Evolutionary conservation across 805 yeast genomes (phyloP).

Genomic region (Zygoascus biomembranicola): DNA sequence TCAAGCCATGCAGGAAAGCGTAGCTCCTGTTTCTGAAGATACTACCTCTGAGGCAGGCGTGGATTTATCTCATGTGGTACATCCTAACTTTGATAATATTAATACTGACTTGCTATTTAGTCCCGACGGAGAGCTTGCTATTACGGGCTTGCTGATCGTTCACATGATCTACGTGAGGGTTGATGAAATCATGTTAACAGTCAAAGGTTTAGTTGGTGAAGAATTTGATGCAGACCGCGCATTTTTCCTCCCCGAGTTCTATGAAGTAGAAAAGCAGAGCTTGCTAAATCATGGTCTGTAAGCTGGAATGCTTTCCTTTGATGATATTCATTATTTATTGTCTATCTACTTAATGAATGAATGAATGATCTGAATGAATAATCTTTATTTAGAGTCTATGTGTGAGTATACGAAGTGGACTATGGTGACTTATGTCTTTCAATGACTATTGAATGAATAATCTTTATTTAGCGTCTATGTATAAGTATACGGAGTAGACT

Average conservation of each 20-base stretch:
- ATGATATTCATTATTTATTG: too few relatives aligned
- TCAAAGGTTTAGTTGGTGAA: constrained; percentile 31
- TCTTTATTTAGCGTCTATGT: too few relatives aligned
- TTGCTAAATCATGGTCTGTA: not conserved
- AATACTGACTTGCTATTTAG: constrained; percentile 7
- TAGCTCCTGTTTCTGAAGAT: not conserved
- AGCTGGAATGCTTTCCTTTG: too few relatives aligned
- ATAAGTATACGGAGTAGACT: too few relatives aligned
- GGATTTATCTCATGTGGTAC: not conserved
- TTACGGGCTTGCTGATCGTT: constrained; percentile 21
- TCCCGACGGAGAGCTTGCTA: constrained; percentile 19
- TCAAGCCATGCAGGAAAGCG: not conserved
- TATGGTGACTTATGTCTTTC: too few relatives aligned
- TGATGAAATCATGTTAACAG: constrained; percentile 24
- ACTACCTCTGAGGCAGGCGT: not conserved
- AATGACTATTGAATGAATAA: too few relatives aligned
- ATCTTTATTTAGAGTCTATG: too few relatives aligned
- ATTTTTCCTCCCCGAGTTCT: constrained; percentile 1
- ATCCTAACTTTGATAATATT: constrained; percentile 2
- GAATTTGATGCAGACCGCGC: constrained; percentile 20
- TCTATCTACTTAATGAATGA: too few relatives aligned
- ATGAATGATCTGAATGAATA: too few relatives aligned
- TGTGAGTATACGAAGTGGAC: too few relatives aligned
- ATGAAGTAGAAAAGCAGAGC: not conserved
- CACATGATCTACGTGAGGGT: constrained; percentile 26